Evolutionary conservation across 257 asterid genomes (phyloP).

Genomic region (Solanum etuberosum): DNA sequence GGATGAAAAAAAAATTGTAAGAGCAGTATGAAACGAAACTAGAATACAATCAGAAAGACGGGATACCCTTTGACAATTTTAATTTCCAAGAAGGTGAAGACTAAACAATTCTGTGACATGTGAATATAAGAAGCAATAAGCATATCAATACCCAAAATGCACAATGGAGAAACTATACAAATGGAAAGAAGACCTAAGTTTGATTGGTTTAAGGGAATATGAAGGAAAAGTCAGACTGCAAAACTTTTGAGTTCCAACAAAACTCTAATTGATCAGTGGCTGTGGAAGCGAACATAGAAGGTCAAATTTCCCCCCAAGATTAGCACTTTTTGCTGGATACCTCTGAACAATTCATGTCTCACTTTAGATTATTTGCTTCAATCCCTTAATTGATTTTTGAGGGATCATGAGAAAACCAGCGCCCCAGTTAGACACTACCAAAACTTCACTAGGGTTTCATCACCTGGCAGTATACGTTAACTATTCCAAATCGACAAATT

Average conservation of each 20-base stretch:
- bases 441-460: neutral
- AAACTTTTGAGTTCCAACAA: neutral
- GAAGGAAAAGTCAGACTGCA: neutral
- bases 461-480: neutral
- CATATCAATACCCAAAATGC: neutral
- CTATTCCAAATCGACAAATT: neutral
- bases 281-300: neutral
- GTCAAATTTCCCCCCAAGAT: neutral
- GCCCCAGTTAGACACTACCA: neutral
- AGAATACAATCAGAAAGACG: neutral
- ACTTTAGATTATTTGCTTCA: neutral
- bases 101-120: neutral
- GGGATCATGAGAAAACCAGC: neutral
- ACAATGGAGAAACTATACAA: neutral
- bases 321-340: neutral
- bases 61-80: neutral
- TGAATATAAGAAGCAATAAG: neutral
- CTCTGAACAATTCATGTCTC: neutral
- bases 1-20: neutral
- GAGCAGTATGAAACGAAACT: neutral
- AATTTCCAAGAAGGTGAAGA: neutral
- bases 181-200: neutral
- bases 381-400: neutral
- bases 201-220: neutral
- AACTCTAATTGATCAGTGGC: neutral